Conservation (phyloP, 139 green algal species). For the Eudorina sp. region DNA sequence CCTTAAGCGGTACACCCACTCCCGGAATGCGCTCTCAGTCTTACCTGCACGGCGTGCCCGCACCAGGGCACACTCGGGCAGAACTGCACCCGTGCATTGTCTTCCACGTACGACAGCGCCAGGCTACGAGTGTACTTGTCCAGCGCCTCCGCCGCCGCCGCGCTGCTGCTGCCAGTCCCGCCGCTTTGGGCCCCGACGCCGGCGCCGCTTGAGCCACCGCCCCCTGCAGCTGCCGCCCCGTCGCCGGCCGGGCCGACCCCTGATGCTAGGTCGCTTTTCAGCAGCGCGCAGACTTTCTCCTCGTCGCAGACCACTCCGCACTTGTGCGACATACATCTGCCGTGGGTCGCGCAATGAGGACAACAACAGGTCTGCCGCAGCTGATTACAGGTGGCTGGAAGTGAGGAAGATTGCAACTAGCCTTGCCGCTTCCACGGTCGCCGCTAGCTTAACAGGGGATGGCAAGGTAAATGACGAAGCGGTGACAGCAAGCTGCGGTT, state of each 20-base stretch:
- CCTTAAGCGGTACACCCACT: too few relatives aligned
- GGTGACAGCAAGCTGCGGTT: too few relatives aligned
- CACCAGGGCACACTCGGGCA: slow-evolving; percentile 82
- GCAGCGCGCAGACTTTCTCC: slow-evolving; percentile 66
- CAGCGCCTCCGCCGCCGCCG: slow-evolving; percentile 51
- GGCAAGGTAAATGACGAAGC: too few relatives aligned
- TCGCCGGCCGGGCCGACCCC: background rate
- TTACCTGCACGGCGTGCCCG: slow-evolving; percentile 72
- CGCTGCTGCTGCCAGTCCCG: background rate
- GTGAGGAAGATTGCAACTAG: too few relatives aligned
- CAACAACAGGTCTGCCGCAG: too few relatives aligned
- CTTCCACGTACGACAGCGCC: slow-evolving; percentile 77
- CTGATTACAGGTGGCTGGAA: too few relatives aligned
- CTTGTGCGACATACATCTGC: slow-evolving; percentile 82
- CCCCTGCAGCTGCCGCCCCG: background rate
- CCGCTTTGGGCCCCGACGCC: background rate
- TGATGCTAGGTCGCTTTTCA: slow-evolving; percentile 37
- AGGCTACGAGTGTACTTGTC: slow-evolving; percentile 74
- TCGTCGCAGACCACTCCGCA: slow-evolving; percentile 88
- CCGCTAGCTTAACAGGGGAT: too few relatives aligned
- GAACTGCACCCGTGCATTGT: slow-evolving; percentile 68
- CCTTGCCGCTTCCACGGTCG: too few relatives aligned
- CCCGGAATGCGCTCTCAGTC: too few relatives aligned
- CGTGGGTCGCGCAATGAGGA: slow-evolving; percentile 6
- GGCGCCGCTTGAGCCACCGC: background rate